Conservation (phyloP, 805 yeast species). For the Ascoidea tarda region DNA sequence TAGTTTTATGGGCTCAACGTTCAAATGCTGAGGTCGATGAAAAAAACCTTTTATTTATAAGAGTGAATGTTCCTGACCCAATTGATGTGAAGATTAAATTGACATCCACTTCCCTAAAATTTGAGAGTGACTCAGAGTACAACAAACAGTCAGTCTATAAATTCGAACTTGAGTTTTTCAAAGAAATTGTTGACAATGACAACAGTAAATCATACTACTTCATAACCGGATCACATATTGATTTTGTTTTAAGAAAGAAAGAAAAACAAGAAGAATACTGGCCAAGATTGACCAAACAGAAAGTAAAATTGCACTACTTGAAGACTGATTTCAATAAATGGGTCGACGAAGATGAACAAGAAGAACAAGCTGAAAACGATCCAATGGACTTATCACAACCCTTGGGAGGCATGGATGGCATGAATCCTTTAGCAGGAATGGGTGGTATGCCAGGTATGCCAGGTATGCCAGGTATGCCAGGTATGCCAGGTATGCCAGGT, state of each 20-base stretch:
- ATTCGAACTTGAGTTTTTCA: constrained; percentile 61
- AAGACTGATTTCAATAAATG: constrained; percentile 95
- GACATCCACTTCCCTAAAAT: constrained; percentile 37
- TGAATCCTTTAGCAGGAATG: constrained; percentile 18
- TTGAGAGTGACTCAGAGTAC: constrained; percentile 36
- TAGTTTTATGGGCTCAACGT: constrained; percentile 94
- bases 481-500: constrained; percentile 20
- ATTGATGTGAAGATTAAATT: constrained; percentile 46
- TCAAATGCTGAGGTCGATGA: constrained; percentile 57
- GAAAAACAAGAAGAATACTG: constrained; percentile 64
- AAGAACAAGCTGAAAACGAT: constrained; percentile 28
- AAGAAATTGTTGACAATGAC: constrained; percentile 53
- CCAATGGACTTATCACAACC: constrained; percentile 25
- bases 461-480: constrained; percentile 16
- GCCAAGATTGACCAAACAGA: constrained; percentile 91
- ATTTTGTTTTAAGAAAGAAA: constrained; percentile 57
- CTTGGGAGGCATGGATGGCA: constrained; percentile 16
- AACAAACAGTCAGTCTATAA: constrained; percentile 32
- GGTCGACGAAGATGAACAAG: constrained; percentile 98
- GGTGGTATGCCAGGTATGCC: constrained; percentile 20
- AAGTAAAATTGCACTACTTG: constrained; percentile 62
- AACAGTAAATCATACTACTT: constrained; percentile 38
- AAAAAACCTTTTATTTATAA: constrained; percentile 65
- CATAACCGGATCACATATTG: constrained; percentile 44
- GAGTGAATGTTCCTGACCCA: constrained; percentile 63